Evolutionary conservation across 139 green algal genomes (phyloP).

Genomic region (Tetraselmis chui): DNA sequence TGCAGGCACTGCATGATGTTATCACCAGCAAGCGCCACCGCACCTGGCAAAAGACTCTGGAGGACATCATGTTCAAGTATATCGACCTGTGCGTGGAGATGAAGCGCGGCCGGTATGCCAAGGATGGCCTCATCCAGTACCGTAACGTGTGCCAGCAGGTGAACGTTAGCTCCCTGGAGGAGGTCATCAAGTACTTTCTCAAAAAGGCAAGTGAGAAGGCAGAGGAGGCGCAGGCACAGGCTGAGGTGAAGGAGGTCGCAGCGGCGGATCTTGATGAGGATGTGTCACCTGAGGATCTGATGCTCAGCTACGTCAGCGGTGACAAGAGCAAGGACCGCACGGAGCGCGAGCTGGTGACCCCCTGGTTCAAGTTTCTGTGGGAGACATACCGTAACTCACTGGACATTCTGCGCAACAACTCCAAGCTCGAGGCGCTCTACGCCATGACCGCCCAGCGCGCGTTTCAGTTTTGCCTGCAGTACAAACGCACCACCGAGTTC

Average conservation of each 20-base stretch:
- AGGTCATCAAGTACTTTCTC: slow-evolving; percentile 97
- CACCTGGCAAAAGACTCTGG: slow-evolving; percentile 88
- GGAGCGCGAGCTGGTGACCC: slow-evolving; percentile 93
- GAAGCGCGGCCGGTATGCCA: slow-evolving; percentile 84
- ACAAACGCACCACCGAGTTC: slow-evolving; percentile 97
- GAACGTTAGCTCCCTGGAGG: slow-evolving; percentile 92
- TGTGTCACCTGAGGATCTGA: slow-evolving; percentile 92
- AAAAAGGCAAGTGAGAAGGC: slow-evolving; percentile 82
- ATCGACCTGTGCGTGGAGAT: slow-evolving; percentile 91
- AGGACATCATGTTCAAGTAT: slow-evolving; percentile 95
- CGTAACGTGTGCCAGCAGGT: slow-evolving; percentile 93
- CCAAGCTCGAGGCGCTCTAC: slow-evolving; percentile 93
- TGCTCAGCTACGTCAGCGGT: slow-evolving; percentile 90
- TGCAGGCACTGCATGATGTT: slow-evolving; percentile 91
- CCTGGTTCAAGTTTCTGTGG: slow-evolving; percentile 99
- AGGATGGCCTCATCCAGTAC: slow-evolving; percentile 98
- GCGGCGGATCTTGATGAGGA: slow-evolving; percentile 94
- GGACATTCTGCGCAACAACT: slow-evolving; percentile 97
- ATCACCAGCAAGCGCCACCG: slow-evolving; percentile 93
- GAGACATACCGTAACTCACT: slow-evolving; percentile 93
- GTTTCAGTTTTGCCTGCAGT: slow-evolving; percentile 90
- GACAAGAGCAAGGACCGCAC: slow-evolving; percentile 94
- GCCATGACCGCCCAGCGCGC: slow-evolving; percentile 74
- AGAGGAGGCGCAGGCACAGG: slow-evolving; percentile 73
- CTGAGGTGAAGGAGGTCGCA: slow-evolving; percentile 63